Evolutionary conservation across 73 alveolate genomes (phyloP), one percentile per base, ranked within the genome.

Genomic region (Tetrahymena malaccensis): DNA sequence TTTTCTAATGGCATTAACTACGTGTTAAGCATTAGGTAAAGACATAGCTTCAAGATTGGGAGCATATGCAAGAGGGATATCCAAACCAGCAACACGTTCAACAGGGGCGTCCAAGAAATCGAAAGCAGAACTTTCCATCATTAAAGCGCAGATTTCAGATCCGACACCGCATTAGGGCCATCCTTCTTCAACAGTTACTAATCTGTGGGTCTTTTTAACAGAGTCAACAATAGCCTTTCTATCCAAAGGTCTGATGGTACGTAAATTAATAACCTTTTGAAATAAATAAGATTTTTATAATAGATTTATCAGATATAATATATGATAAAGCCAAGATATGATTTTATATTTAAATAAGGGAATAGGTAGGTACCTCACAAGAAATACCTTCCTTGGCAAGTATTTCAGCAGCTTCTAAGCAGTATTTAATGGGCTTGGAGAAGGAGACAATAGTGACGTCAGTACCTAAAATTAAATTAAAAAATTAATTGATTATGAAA

Each of bases 121-220:
- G 96, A 98, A 98, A 17, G 99, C 98, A 43, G 97, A 98, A 43
- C 97, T 95, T 85, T 98, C 99, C 99, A 98, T 97, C 94, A 98
- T 96, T 34, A 98, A 70, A 34, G 98, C 99, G 70, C 98, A 94
- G 85, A 98, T 98, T 96, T 98, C 99, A 93, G 99, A 98, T 10
- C 99, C 99, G 93, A 98, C 96, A 25, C 99, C 99, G 25, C 97
- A 40, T 95, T 98, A 98, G 43, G 99, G 99, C 99, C 99, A 98
- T 43, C 99, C 99, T 94, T 98, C 99, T 94, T 98, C 99, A 31
- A 98, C 99, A 58, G 98, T 94, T 17, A 98, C 99, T 56, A 98
- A 85, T 94, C 99, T 97, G 85, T 96, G 94, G 57, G 99, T 98
- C 97, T 98, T 98, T 95, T 98, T 98, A 33, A 98, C 98, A 70